These are phyloP conservation scores for Basidiobolus meristosporus DNA, from an alignment of 371 early-diverging fungal genomes.

Conservation along the genomic window DNA sequence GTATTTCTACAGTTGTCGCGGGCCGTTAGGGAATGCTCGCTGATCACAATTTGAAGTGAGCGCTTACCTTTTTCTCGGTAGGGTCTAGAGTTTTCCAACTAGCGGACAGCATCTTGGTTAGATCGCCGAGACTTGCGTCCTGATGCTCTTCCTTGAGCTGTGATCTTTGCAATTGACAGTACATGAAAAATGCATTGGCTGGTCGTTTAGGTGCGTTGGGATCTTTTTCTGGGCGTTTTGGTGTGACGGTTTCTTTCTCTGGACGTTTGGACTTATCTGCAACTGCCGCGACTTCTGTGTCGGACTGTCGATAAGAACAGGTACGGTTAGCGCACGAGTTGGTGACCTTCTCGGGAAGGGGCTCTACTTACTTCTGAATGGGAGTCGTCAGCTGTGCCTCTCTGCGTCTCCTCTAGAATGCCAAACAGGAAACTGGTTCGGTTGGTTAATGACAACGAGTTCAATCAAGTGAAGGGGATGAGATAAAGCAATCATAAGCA, in stretches of 20 bases:
- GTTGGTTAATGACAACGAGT: background rate
- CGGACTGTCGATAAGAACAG: background rate
- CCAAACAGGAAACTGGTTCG: conserved; percentile 1
- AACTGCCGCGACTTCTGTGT: background rate
- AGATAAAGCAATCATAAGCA: no score
- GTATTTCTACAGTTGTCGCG: conserved; percentile 14
- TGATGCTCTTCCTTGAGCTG: conserved; percentile 29
- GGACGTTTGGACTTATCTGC: conserved; percentile 1
- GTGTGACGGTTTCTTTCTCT: background rate
- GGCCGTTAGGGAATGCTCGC: background rate
- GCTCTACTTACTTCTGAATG: background rate
- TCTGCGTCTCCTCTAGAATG: background rate
- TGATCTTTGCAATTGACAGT: conserved; percentile 28
- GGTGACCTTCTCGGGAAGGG: no score
- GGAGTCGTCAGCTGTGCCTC: background rate
- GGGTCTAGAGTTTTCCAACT: conserved; percentile 23
- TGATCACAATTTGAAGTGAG: background rate
- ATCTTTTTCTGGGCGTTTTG: conserved; percentile 15
- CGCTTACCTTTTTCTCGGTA: conserved; percentile 25
- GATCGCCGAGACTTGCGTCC: conserved; percentile 20
- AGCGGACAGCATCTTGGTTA: conserved; percentile 20
- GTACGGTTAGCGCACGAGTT: background rate
- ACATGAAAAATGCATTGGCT: conserved; percentile 41
- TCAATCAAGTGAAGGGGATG: background rate
- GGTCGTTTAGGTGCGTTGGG: conserved; percentile 48